Conservation (phyloP, 1,284 basidiomycete species). For the Inonotus hispidus region DNA sequence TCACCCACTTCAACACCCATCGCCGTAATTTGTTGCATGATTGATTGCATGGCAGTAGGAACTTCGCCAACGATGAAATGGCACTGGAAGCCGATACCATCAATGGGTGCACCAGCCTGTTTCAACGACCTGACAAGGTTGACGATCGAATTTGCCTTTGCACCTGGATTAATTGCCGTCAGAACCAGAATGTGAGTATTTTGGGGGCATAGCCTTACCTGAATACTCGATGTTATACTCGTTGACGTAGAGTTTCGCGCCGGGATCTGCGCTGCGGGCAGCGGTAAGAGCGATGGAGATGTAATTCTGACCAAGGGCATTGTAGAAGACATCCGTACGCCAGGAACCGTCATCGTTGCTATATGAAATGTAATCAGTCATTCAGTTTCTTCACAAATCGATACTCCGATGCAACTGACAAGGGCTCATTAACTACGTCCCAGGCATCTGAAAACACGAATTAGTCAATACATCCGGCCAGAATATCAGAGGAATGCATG, state of each 20-base stretch:
- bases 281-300: conserved; percentile 32
- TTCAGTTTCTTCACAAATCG: background rate
- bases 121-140: conserved; percentile 41
- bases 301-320: conserved; percentile 32
- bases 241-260: conserved; percentile 32
- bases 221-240: conserved; percentile 32
- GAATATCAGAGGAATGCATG: background rate
- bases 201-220: conserved; percentile 5
- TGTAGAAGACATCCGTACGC: conserved; percentile 32
- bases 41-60: conserved; percentile 34
- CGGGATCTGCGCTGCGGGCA: conserved; percentile 33
- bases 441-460: conserved; percentile 16
- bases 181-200: background rate
- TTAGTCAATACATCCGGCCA: background rate
- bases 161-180: conserved; percentile 22
- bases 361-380: background rate
- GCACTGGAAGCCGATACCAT: conserved; percentile 44
- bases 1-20: conserved; percentile 44
- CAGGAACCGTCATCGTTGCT: conserved; percentile 34
- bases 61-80: conserved; percentile 48
- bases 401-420: conserved; percentile 6
- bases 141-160: conserved; percentile 41
- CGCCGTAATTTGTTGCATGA: conserved; percentile 40
- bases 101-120: conserved; percentile 37
- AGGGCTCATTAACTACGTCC: conserved; percentile 21